Evolutionary conservation across 2,329 filamentous ascomycete genomes (phyloP).

Genomic region (Colletotrichum tropicicola): DNA sequence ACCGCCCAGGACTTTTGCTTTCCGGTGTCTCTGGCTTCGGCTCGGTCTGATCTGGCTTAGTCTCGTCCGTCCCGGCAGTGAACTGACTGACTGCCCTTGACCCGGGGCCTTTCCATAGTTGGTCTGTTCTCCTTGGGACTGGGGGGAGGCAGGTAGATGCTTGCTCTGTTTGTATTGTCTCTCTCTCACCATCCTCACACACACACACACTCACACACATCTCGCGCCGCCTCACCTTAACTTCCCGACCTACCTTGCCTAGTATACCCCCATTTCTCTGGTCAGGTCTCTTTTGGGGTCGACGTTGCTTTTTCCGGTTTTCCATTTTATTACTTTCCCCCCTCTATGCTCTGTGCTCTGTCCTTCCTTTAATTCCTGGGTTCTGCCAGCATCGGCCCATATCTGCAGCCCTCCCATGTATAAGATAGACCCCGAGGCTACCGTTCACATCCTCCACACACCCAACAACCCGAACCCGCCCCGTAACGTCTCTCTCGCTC

Average conservation of each 20-base stretch:
- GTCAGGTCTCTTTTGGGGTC: conserved; percentile 11
- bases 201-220: not conserved
- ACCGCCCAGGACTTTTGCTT: not conserved
- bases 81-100: conserved; percentile 9
- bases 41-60: conserved; percentile 16
- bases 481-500: conserved; percentile 20
- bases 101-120: conserved; percentile 4
- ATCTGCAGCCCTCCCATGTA: conserved; percentile 28
- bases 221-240: conserved; percentile 23
- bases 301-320: conserved; percentile 21
- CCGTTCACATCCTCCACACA: conserved; percentile 26
- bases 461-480: conserved; percentile 18
- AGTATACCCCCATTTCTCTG: conserved; percentile 7
- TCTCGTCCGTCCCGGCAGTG: conserved; percentile 18
- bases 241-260: conserved; percentile 13
- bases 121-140: conserved; percentile 4
- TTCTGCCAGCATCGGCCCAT: conserved; percentile 22
- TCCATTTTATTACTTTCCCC: conserved; percentile 7
- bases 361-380: not conserved
- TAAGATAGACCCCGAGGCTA: conserved; percentile 27
- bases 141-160: conserved; percentile 1
- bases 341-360: not conserved
- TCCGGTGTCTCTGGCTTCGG: conserved; percentile 7
- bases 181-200: not conserved
- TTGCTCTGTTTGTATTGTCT: conserved; percentile 9